Evolutionary conservation across 2,329 filamentous ascomycete genomes (phyloP).

Genomic region (Trichoderma cornu-damae): DNA sequence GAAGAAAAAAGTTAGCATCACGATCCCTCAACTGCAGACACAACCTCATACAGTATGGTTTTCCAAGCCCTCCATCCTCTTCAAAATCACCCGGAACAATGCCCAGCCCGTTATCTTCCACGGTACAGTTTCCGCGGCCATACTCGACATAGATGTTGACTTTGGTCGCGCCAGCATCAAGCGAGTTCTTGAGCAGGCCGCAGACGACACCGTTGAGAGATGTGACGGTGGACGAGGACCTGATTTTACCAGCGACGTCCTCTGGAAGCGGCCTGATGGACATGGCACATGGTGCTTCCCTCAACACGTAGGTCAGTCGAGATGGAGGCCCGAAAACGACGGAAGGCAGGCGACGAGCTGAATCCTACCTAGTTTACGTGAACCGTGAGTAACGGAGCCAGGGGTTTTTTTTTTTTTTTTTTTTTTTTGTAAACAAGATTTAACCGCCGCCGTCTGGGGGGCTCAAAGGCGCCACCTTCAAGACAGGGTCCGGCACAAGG

Average conservation of each 20-base stretch:
- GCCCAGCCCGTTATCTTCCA: conserved; percentile 81
- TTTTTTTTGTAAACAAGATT: too few species aligned
- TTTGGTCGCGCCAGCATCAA: conserved; percentile 70
- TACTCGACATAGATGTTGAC: conserved; percentile 71
- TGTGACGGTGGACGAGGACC: conserved; percentile 75
- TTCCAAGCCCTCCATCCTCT: conserved; percentile 65
- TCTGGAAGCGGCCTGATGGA: conserved; percentile 65
- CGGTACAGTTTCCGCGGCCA: conserved; percentile 64
- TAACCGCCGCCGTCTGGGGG: not conserved
- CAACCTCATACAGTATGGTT: conserved; percentile 61
- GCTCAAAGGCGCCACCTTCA: not conserved
- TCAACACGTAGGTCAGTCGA: not conserved
- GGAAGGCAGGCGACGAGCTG: not conserved
- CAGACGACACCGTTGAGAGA: conserved; percentile 66
- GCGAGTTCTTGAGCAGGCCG: conserved; percentile 73
- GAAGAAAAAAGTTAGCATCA: conserved; percentile 18
- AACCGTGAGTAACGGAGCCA: not conserved
- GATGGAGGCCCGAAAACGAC: not conserved
- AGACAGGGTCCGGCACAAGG: conserved; percentile 6
- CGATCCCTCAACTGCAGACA: not conserved
- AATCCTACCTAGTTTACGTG: conserved; percentile 2
- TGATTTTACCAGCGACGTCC: conserved; percentile 71
- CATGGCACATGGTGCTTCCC: conserved; percentile 39
- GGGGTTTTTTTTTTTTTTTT: too few species aligned
- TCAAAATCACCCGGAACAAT: conserved; percentile 69